Percentiles rank a stretch among this genome's conserved stretches.
These are phyloP conservation scores for Leccinum subgranulosum DNA, from an alignment of 768 basidiomycete genomes.

Conservation along the genomic window DNA sequence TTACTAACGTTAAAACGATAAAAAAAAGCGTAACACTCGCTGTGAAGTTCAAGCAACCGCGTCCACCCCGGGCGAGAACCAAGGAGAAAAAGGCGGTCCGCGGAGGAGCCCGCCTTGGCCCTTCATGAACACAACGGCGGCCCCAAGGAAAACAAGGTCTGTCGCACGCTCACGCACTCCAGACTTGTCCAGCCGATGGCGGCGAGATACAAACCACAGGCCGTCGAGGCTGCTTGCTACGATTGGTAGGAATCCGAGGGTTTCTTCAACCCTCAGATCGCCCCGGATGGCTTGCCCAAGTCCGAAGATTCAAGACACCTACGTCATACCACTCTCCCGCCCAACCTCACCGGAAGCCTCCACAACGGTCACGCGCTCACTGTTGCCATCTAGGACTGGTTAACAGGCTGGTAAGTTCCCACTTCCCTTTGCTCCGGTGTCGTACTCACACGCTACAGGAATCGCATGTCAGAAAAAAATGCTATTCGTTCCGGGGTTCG, in stretches of 20 bases:
- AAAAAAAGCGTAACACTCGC: no score
- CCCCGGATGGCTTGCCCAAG: slow-evolving; percentile 54
- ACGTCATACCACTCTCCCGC: slow-evolving; percentile 78
- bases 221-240: slow-evolving; percentile 95
- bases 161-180: slow-evolving; percentile 5
- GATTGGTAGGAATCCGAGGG: no score
- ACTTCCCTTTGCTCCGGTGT: no score
- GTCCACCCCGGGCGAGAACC: no score
- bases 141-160: slow-evolving; percentile 87
- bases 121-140: slow-evolving; percentile 61
- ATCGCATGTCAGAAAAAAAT: slow-evolving; percentile 92
- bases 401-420: slow-evolving; percentile 75
- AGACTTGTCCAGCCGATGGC: slow-evolving; percentile 65
- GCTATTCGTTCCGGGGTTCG: slow-evolving; percentile 90
- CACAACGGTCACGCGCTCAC: slow-evolving; percentile 96
- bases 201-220: slow-evolving; percentile 85
- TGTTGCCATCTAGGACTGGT: slow-evolving; percentile 82
- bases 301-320: slow-evolving; percentile 51
- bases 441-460: slow-evolving; percentile 33
- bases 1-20: no score
- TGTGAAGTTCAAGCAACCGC: no score
- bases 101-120: no score
- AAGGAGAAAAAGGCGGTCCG: no score
- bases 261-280: no score
- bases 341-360: slow-evolving; percentile 93